Base-by-base conservation (phyloP, 2,329 filamentous ascomycete species). In the Endocalyx cinctus region DNA sequence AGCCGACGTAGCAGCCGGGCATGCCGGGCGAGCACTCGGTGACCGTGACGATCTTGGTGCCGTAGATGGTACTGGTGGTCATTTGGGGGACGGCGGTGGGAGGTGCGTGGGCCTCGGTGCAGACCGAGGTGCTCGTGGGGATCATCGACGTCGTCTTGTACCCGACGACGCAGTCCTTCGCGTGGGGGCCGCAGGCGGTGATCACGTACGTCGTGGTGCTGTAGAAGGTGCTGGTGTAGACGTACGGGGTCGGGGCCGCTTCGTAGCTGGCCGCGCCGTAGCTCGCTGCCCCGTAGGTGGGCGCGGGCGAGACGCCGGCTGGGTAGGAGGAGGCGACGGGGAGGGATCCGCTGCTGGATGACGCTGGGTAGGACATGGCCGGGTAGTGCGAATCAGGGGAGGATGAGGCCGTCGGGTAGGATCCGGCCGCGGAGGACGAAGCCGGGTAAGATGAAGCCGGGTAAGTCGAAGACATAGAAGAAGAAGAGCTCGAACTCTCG, bases 1-100 rank as follows among this genome's bases (percentile, higher is more conserved):
- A 56, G 34, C 58, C 55, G 34, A 55, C 51, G 8, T 53, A 52
- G 50, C 74, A 78, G 69, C 74, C 55, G 44, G 65, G 64, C 41
- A 72, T 66, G 35, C 58, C 62, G 26, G 70, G 60, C 33, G 62
- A 64, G 55, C 74, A 78, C 22, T 67, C 68, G 48, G 70, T 77
- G 59, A 76, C 60, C 51, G 74, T 79, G 42, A 72, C 64, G 42
- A 75, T 54, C 45, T 66, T 55, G 41, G 63, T 67, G 53, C 58
- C 53, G 59, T 66, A 67, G 55, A 70, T 54, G 45, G 65, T 46
- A 38, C 42, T 47, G 5, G 37, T 45, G 12, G 36, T 43, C 25
- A 37, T 4, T n/a, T n/a, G n/a, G 10, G 37, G 31, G 5, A 31
- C 35, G 12, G 18, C 35, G n/a, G 29, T 33, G 13, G 35, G 20